Percentiles rank a stretch among this genome's conserved stretches.
Conservation (phyloP, 1,284 basidiomycete species). For the Leccinum holopus region DNA sequence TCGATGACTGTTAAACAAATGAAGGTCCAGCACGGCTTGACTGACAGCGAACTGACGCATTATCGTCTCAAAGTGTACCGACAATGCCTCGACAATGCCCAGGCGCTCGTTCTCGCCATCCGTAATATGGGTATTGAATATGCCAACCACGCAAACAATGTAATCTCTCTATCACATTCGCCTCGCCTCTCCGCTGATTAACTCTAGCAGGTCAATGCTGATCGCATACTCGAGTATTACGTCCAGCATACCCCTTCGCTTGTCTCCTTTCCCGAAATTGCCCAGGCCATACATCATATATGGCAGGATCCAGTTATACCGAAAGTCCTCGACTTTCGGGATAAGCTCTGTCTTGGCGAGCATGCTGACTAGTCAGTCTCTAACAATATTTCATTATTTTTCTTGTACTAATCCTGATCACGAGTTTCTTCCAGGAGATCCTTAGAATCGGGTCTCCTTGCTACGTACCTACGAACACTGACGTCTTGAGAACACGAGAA, state of each 20-base stretch:
- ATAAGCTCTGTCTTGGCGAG: neutral
- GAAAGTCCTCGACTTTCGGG: neutral
- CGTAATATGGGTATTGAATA: neutral
- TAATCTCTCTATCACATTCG: neutral
- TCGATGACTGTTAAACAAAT: slow-evolving; percentile 6
- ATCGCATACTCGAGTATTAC: neutral
- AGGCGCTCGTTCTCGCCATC: slow-evolving; percentile 7
- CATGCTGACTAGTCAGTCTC: slow-evolving; percentile 9
- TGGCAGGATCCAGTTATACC: slow-evolving; percentile 8
- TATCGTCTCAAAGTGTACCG: slow-evolving; percentile 3
- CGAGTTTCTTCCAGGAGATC: slow-evolving; percentile 2
- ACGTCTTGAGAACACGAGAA: slow-evolving; percentile 4
- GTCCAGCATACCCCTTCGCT: neutral
- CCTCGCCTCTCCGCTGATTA: neutral
- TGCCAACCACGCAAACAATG: neutral
- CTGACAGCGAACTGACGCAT: neutral
- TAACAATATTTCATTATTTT: neutral
- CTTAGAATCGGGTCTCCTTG: slow-evolving; percentile 5
- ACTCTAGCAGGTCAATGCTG: neutral
- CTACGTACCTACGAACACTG: neutral
- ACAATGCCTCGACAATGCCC: neutral
- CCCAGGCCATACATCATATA: slow-evolving; percentile 1
- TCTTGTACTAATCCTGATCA: neutral
- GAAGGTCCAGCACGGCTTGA: slow-evolving; percentile 10
- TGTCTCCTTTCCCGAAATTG: slow-evolving; percentile 1